Evolutionary conservation across 2,329 filamentous ascomycete species (phyloP).

Genomic region (Thielaviopsis populi): DNA sequence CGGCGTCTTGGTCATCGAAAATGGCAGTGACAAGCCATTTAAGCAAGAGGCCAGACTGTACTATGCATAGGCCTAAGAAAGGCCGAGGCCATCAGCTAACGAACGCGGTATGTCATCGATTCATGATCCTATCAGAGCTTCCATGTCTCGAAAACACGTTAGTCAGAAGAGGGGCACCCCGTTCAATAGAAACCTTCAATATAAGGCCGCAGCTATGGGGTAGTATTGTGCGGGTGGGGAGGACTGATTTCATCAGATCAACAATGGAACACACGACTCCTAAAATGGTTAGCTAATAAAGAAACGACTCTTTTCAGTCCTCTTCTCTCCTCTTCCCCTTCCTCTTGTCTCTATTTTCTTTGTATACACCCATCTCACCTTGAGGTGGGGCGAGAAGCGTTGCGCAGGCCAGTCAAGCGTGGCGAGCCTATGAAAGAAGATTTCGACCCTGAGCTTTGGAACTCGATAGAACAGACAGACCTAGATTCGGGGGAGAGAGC

Average conservation of each 20-base stretch:
- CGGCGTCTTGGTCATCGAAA: not conserved
- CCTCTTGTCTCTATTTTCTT: not conserved
- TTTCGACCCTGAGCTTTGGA: not conserved
- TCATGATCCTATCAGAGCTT: not conserved
- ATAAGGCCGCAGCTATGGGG: not conserved
- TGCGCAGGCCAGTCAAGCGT: not conserved
- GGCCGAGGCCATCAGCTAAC: not conserved
- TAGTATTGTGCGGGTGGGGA: not conserved
- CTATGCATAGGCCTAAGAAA: not conserved
- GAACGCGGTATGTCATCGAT: constrained; percentile 3
- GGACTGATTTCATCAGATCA: not conserved
- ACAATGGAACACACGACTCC: not conserved
- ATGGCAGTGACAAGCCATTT: not conserved
- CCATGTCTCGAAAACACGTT: not conserved
- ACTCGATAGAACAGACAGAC: not conserved
- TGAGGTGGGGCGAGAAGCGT: not conserved
- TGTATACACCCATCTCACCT: not conserved
- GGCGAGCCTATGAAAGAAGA: not conserved
- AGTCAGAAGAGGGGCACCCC: not conserved
- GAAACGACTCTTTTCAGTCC: not conserved
- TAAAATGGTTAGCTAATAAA: not conserved
- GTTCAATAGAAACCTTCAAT: not conserved
- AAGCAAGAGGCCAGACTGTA: not conserved
- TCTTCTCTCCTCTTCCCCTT: not conserved
- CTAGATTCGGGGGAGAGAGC: not conserved